Base-by-base conservation (phyloP, 495 filamentous ascomycete species). In the Cercophora sp. region DNA sequence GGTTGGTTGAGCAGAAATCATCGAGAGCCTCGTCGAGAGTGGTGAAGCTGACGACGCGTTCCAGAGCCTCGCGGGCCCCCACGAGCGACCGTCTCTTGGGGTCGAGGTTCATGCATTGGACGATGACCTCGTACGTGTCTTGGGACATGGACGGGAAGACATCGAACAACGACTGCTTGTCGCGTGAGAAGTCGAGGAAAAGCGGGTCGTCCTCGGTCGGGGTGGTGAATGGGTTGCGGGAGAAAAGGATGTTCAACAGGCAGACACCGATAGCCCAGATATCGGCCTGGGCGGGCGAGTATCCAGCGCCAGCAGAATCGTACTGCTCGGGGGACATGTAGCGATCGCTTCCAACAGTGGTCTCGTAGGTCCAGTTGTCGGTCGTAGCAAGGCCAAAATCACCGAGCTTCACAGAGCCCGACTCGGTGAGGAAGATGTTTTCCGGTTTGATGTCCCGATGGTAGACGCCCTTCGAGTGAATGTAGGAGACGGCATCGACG, bases 271-370 rank as follows among this genome's bases (percentile, higher is more conserved):
- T 84, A 41, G 91, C 89, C 93, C 93, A 98, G 57, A 96, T 83
- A 68, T 98, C 93, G 16, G 94, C 93, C 70, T 94, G 81, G 45
- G 88, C 89, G 25, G 93, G 91, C 36, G 89, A 92, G 73, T 97
- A 97, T 57, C 93, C 93, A 42, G 75, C 79, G 51, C 83, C 84
- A 59, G 83, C 75, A 19, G 91, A 87, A 58, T 97, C 92, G 58
- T 91, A 97, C 62, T 98, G 93, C 69, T 97, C 93, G 15, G 93
- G 93, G 43, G 93, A 90, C 93, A 98, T 98, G 72, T 98, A 98
- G 26, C 93, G 88, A 61, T 98, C 94, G 68, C 92, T 96, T 46
- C 93, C 93, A 41, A 98, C 93, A 54, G 85, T 89, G 29, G 84
- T 85, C 70, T 98, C 93, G 60, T 86, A 83, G 36, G 85, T 91